Conservation (phyloP, 345 rosid genomes). For the Turritis glabra region DNA sequence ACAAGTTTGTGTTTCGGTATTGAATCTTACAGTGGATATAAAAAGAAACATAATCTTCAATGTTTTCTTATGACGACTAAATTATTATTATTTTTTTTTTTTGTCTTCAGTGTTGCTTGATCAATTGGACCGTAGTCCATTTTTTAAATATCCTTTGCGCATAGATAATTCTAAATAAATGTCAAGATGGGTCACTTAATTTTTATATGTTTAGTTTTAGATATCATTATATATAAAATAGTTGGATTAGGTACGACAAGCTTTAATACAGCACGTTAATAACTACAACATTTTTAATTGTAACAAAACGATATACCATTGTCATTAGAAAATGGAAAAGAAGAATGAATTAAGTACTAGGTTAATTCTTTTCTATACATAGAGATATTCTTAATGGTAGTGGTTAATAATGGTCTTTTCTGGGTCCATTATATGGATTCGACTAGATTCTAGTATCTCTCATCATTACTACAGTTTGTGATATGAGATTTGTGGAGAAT, state of each 20-base stretch:
- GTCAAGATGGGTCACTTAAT: conserved; percentile 13
- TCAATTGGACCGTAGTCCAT: conserved; percentile 4
- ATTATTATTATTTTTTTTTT: too few relatives aligned
- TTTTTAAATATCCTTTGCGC: neutral
- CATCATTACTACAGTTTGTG: conserved; percentile 1
- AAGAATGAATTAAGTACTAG: conserved; percentile 13
- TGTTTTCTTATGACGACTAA: neutral
- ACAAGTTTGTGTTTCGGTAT: neutral
- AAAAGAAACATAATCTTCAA: neutral
- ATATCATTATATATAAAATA: conserved; percentile 1
- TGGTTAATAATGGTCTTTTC: neutral
- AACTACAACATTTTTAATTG: neutral
- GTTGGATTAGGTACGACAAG: conserved; percentile 5
- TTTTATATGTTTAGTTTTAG: neutral
- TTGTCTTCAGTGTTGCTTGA: conserved; percentile 14
- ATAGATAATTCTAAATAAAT: conserved; percentile 19
- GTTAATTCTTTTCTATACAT: conserved; percentile 1
- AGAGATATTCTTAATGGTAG: conserved; percentile 12
- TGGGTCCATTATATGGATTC: conserved; percentile 19
- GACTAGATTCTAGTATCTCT: conserved; percentile 11
- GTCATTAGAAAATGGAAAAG: neutral
- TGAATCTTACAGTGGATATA: neutral
- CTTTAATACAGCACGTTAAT: conserved; percentile 14
- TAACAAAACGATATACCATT: neutral
- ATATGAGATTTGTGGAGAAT: neutral